Base-by-base conservation (phyloP, 305 asterid species). In the Fraxinus dipetala region DNA sequence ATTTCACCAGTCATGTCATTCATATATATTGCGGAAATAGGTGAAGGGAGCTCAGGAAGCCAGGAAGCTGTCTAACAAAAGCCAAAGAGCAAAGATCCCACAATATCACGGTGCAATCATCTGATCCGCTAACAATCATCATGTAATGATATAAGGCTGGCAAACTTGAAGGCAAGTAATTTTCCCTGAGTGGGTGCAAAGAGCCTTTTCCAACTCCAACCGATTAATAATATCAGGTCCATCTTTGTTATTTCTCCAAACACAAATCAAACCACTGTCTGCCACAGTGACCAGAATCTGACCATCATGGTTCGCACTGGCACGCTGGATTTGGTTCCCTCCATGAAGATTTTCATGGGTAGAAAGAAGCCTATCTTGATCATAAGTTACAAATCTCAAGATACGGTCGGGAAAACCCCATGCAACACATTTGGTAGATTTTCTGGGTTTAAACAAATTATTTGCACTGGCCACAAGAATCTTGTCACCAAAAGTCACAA, bases 391-490 rank as follows among this genome's bases (percentile, higher is more conserved):
- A 76, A 92, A 94, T 76, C 98, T 90, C 87, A 94, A 89, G 89
- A 97, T 96, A 67, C 97, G 90, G 86, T 94, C 99, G 2, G 98
- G 98, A 75, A 92, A 94, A 36, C 98, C 98, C 99, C 99, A 96
- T 75, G 99, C 91, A 13, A 96, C 91, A 72, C 89, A 91, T 83
- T 93, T 91, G 79, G 94, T 79, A 72, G 85, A 96, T 2, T 95
- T 93, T 85, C 94, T 89, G 40, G 98, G 97, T 85, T 94, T 96
- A 82, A 96, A 84, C 84, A 93, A 87, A 88, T 72, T 92, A 75
- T 94, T 94, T 76, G 92, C 81, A 51, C 99, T 93, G 5, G 93
- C 98, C 56, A 91, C 80, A 67, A 96, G 92, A 83, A 96, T 89
- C 88, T 91, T 96, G 92, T 96, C 99, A 24, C 89, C 87, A 20